A percentile compares a stretch with the other conserved stretches of the same genome.
phyloP scores from a whole-genome alignment of 192 early-diverging fungal genomes.

The Linnemannia schmuckeri region DNA sequence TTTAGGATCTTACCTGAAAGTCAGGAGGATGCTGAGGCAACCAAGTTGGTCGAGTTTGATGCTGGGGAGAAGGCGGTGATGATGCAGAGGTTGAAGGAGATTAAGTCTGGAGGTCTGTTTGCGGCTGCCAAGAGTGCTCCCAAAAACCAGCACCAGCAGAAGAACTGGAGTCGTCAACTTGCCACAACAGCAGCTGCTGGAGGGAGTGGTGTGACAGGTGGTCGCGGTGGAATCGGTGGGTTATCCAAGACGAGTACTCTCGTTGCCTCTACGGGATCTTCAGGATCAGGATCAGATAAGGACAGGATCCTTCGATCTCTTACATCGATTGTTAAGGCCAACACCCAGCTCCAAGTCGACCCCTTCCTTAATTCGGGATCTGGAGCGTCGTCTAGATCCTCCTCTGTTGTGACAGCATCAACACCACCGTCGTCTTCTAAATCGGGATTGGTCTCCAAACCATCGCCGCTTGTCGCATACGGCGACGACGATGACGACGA shows the following conservation, averaged over 20 bases:
- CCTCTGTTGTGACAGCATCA: neutral
- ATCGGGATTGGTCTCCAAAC: neutral
- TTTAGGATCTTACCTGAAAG: conserved; percentile 41
- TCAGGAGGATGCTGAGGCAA: conserved; percentile 23
- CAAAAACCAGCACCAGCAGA: neutral
- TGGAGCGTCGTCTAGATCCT: neutral
- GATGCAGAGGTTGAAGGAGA: conserved; percentile 27
- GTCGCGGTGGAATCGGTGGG: neutral
- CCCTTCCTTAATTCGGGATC: conserved; percentile 16
- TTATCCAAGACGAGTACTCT: neutral
- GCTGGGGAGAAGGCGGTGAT: conserved; percentile 13
- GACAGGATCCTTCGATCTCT: conserved; percentile 19
- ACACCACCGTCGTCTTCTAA: neutral
- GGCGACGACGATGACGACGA: conserved; percentile 25
- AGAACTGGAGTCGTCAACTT: neutral
- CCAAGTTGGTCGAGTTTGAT: conserved; percentile 27
- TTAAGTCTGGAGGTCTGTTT: conserved; percentile 39
- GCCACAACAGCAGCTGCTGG: neutral
- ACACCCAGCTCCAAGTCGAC: conserved; percentile 35
- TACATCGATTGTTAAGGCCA: conserved; percentile 24
- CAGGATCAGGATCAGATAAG: conserved; percentile 10
- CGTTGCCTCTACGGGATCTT: neutral
- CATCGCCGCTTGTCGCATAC: conserved; percentile 26
- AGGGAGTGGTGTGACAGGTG: neutral
- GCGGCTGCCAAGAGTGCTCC: neutral